Evolutionary conservation across 225 moss, liverwort and hornwort species (phyloP), one percentile per base, ranked within the genome.

Genomic region (Bryoerythrophyllum caledonicum): DNA sequence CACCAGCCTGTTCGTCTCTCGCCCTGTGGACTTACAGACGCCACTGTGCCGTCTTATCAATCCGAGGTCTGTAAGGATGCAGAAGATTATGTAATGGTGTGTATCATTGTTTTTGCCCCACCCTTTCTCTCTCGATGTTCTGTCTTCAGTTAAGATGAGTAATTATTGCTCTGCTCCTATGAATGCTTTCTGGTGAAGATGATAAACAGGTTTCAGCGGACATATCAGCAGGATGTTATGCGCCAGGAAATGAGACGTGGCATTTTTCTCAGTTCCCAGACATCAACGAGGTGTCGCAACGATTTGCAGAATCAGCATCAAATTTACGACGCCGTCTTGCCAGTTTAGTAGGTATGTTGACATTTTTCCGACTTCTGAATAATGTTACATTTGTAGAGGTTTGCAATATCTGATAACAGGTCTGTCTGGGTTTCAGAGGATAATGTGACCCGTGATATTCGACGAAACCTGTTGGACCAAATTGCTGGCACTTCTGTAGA

Each of bases 221-320:
- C 52, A 58, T 85, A 49, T 76, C 76, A 69, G 78, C 88, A 37
- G 82, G 65, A 65, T 70, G 34, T 12, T 72, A 72, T 63, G 71
- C 61, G 25, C 78, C 73, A 79, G 72, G 72, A 60, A 85, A 70
- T 6, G 85, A 86, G 57, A 20, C 71, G 61, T 86, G 85, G 85
- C 74, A 81, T 35, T 70, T 88, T 61, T 82, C 80, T 72, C 80
- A 78, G 40, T 73, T 96, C 59, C 90, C 89, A 72, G 88, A 79
- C 67, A 83, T 96, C 58, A 92, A 86, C 69, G 92, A 88, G 70
- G 92, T 88, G 60, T 91, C 93, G 27, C 66, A 81, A 41, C 89
- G 81, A 80, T 74, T 96, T 68, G 88, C 91, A 66, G 89, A 92
- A 72, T 94, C 88, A 62, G 94, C 90, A 65, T 88, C 96, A 28